phyloP scores from a whole-genome alignment of 352 stramenopile species.

The Achlya hypogyna region DNA sequence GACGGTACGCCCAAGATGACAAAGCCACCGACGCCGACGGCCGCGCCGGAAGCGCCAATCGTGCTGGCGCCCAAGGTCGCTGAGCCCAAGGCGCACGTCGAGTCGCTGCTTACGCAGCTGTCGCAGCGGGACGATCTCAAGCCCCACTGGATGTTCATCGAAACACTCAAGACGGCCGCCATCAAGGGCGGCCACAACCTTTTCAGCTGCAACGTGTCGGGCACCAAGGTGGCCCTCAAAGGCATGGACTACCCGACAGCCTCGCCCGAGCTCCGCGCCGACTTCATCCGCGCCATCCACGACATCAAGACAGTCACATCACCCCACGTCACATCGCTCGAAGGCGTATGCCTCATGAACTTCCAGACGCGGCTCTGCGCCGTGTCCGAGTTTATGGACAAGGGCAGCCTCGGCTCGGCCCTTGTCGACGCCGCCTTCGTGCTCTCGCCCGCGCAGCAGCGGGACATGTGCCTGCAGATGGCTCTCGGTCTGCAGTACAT shows the following conservation, averaged over 20 bases:
- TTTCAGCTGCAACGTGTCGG: background rate
- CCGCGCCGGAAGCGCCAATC: background rate
- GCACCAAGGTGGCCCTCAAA: slow-evolving; percentile 5
- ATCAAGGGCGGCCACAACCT: slow-evolving; percentile 3
- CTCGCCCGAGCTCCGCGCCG: background rate
- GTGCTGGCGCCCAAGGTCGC: background rate
- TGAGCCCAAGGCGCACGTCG: background rate
- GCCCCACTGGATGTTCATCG: slow-evolving; percentile 1
- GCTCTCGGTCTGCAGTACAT: slow-evolving; percentile 10
- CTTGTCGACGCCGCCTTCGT: background rate
- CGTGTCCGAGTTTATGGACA: slow-evolving; percentile 16
- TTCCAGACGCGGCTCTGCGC: background rate
- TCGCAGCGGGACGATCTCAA: slow-evolving; percentile 1
- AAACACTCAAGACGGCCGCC: slow-evolving; percentile 9
- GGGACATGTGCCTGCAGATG: background rate
- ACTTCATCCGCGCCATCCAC: background rate
- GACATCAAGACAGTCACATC: background rate
- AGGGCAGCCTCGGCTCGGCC: slow-evolving; percentile 4
- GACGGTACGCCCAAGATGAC: background rate
- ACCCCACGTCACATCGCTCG: slow-evolving; percentile 5
- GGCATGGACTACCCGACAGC: slow-evolving; percentile 7
- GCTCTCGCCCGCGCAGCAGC: background rate
- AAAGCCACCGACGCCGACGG: background rate
- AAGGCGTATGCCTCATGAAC: slow-evolving; percentile 6
- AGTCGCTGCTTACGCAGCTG: background rate